These are phyloP conservation scores for Heliocybe sulcata DNA, from an alignment of 1,284 basidiomycete species.

Conservation along the genomic window DNA sequence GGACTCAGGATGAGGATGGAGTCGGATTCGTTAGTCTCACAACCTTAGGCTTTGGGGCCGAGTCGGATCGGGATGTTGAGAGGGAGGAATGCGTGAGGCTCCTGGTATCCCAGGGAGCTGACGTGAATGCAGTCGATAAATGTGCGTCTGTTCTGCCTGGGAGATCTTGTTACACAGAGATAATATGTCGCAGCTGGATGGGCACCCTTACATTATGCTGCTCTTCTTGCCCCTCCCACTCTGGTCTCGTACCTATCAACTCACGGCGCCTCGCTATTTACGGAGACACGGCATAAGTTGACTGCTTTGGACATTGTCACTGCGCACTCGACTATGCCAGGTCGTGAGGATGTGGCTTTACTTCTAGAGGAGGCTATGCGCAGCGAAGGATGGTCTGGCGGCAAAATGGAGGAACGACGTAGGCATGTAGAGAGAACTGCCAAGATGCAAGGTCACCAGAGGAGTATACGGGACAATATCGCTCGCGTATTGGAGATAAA, in stretches of 20 bases:
- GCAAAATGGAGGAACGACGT: slow-evolving; percentile 56
- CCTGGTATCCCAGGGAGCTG: slow-evolving; percentile 73
- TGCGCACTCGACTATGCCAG: slow-evolving; percentile 70
- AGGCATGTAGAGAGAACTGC: slow-evolving; percentile 49
- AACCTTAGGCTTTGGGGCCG: slow-evolving; percentile 81
- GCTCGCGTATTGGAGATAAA: slow-evolving; percentile 48
- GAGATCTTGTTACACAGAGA: neutral
- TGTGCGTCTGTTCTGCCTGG: slow-evolving; percentile 32
- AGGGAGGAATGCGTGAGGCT: slow-evolving; percentile 83
- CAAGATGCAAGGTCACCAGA: slow-evolving; percentile 46
- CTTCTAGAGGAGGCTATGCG: slow-evolving; percentile 80
- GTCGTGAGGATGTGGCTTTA: slow-evolving; percentile 73
- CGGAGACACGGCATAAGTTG: slow-evolving; percentile 66
- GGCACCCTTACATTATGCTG: slow-evolving; percentile 95
- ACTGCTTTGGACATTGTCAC: slow-evolving; percentile 84
- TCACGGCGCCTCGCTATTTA: slow-evolving; percentile 80
- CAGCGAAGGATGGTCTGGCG: slow-evolving; percentile 65
- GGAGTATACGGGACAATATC: slow-evolving; percentile 44
- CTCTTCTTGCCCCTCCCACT: slow-evolving; percentile 83
- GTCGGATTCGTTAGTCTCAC: slow-evolving; percentile 71
- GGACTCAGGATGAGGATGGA: slow-evolving; percentile 75
- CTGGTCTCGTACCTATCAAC: slow-evolving; percentile 90
- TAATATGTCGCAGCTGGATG: slow-evolving; percentile 64
- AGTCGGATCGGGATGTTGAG: slow-evolving; percentile 76
- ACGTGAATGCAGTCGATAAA: slow-evolving; percentile 56